Evolutionary conservation across 2,329 filamentous ascomycete species (phyloP).

Genomic region (Trichophyton benhamiae): DNA sequence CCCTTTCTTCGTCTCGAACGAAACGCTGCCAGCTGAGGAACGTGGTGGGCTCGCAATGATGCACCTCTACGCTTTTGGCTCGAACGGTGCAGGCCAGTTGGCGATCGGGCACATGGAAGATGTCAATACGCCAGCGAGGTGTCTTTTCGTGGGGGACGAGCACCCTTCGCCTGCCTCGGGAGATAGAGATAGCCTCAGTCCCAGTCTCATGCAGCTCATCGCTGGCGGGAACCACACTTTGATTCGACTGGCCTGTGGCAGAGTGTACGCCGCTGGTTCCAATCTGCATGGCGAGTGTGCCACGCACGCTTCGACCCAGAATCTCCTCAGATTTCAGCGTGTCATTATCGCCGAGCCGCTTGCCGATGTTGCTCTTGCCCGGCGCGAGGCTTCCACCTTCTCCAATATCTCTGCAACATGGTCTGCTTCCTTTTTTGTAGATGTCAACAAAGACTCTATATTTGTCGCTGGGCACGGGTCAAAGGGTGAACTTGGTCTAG

Average conservation of each 20-base stretch:
- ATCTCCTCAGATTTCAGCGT: conserved; percentile 17
- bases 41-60: conserved; percentile 14
- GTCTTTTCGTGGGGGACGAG: conserved; percentile 36
- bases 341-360: conserved; percentile 15
- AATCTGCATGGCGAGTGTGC: conserved; percentile 37
- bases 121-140: conserved; percentile 52
- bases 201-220: conserved; percentile 25
- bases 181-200: background rate
- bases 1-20: background rate
- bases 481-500: conserved; percentile 62
- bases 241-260: conserved; percentile 48
- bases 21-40: background rate
- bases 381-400: conserved; percentile 21
- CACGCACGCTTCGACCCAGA: background rate
- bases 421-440: conserved; percentile 57
- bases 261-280: conserved; percentile 55
- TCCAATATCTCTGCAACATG: conserved; percentile 58
- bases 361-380: conserved; percentile 6
- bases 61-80: conserved; percentile 56
- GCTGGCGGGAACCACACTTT: conserved; percentile 84
- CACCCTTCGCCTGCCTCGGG: conserved; percentile 15
- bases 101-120: conserved; percentile 60
- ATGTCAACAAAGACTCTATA: conserved; percentile 35
- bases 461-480: conserved; percentile 54
- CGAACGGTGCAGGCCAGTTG: conserved; percentile 65